These are phyloP conservation scores for Cladosporium sp. DNA, from an alignment of 2,329 filamentous ascomycete genomes.

Conservation along the genomic window DNA sequence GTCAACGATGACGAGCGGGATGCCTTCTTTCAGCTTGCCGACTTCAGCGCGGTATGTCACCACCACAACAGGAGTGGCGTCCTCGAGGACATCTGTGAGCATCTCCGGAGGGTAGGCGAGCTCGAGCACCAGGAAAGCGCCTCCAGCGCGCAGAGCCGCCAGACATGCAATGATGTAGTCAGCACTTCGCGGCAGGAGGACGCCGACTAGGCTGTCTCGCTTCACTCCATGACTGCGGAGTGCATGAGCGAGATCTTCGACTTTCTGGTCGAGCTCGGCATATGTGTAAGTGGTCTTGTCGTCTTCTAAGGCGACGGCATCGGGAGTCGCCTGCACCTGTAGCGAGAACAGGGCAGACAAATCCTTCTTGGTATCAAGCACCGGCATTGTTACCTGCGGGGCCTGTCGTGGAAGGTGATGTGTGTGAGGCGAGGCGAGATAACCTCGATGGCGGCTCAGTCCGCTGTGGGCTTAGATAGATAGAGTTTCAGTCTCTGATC, in stretches of 20 bases:
- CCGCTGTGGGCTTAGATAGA: constrained; percentile 6
- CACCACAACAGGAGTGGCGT: constrained; percentile 70
- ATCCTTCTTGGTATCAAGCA: constrained; percentile 72
- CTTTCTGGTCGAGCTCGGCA: constrained; percentile 68
- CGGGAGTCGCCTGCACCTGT: constrained; percentile 69
- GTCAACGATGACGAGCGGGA: constrained; percentile 68
- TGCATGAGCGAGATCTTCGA: constrained; percentile 63
- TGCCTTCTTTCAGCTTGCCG: constrained; percentile 63
- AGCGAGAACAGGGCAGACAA: constrained; percentile 69
- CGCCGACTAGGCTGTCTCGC: constrained; percentile 73
- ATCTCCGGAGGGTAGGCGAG: constrained; percentile 75
- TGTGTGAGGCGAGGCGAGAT: constrained; percentile 7
- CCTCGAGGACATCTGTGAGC: constrained; percentile 74
- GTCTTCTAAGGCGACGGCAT: constrained; percentile 73
- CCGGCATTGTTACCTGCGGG: constrained; percentile 53
- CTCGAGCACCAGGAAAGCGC: constrained; percentile 79
- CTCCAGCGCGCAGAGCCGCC: constrained; percentile 75
- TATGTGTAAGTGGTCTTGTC: constrained; percentile 69
- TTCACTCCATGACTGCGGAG: constrained; percentile 69
- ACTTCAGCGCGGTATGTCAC: constrained; percentile 68
- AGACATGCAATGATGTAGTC: constrained; percentile 79
- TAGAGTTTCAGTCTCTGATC: constrained; percentile 14
- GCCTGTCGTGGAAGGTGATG: constrained; percentile 13
- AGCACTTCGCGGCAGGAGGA: constrained; percentile 73
- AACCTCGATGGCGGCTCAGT: constrained; percentile 14